Base-by-base conservation (phyloP, 2,329 filamentous ascomycete genomes). In the Trichoderma sp. region DNA sequence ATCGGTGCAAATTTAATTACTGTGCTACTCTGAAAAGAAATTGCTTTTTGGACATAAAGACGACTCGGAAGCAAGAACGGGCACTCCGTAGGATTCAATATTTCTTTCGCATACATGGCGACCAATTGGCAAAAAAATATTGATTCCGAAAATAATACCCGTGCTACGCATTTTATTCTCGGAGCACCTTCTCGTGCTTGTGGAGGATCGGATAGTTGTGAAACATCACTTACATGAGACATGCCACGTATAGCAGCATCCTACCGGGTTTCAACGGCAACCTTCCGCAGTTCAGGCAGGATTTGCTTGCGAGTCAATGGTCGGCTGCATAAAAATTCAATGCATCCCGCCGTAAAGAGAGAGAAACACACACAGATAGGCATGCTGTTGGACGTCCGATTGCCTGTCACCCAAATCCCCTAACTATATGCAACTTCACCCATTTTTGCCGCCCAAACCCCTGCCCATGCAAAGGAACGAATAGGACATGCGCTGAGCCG, bases 401-500 rank as follows among this genome's bases (percentile, higher is more conserved):
- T 58, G 39, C 58, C 48, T 56, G 65, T 29, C 45, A 42, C 25
- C 5, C 4, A 34, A 67, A 22, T n/a, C 22, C 42, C n/a, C 42
- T 54, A 42, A n/a, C 45, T n/a, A n/a, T n/a, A n/a, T n/a, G n/a
- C 52, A 8, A 15, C 54, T 25, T 48, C 29, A 29, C 25, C 54
- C 45, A 50, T 54, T 34, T 35, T 56, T 45, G 52, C 66, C 37
- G 59, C 58, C 66, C 66, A 56, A 48, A 34, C 63, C 52, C 67
- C 53, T 56, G 37, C 6, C 9, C 25, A 5, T 12, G 13, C 53
- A 42, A 39, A 35, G n/a, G 57, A 52, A 27, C 67, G 59, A 68
- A 64, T 68, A 64, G 42, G 29, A 68, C 25, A 63, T 37, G 59
- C 19, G 42, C 67, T 9, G 59, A 50, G 67, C 67, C 67, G 67